These are phyloP conservation scores for Microglena sp. DNA, from an alignment of 139 green algal species.

Conservation along the genomic window DNA sequence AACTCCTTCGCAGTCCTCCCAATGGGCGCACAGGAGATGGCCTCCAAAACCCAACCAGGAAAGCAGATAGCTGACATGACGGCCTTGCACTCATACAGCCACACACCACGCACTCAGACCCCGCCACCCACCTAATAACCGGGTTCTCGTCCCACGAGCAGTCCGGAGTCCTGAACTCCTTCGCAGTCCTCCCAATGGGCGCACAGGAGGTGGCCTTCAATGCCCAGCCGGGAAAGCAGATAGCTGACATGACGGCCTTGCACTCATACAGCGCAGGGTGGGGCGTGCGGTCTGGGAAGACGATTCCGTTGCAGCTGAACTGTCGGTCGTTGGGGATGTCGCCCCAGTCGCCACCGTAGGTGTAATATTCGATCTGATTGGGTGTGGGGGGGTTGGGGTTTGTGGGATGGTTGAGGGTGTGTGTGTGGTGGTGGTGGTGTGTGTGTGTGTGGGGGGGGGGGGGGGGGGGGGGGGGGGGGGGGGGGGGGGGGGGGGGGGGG, in stretches of 20 bases:
- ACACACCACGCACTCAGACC: background rate
- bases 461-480: too few species aligned
- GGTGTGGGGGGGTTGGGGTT: background rate
- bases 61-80: too few species aligned
- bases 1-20: too few species aligned
- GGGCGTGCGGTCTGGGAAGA: conserved; percentile 68
- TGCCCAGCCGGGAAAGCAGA: background rate
- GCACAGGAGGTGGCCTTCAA: background rate
- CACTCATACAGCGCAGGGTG: conserved; percentile 63
- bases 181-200: background rate
- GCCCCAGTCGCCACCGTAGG: conserved; percentile 90
- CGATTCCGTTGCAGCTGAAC: conserved; percentile 93
- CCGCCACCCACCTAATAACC: background rate
- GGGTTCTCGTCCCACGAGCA: background rate
- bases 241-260: conserved; percentile 26
- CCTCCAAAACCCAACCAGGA: too few species aligned
- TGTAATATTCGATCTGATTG: conserved; percentile 54
- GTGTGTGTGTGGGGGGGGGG: background rate
- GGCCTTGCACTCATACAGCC: background rate
- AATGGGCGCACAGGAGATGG: too few species aligned
- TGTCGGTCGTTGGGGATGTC: conserved; percentile 82
- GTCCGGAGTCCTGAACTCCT: background rate
- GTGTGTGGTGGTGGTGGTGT: background rate
- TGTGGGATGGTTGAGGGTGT: background rate
- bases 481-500: too few species aligned